A percentile compares a stretch with the other conserved stretches of the same genome.
Conservation (phyloP, 2,329 filamentous ascomycete genomes). For the Phaeosphaeria sp. region DNA sequence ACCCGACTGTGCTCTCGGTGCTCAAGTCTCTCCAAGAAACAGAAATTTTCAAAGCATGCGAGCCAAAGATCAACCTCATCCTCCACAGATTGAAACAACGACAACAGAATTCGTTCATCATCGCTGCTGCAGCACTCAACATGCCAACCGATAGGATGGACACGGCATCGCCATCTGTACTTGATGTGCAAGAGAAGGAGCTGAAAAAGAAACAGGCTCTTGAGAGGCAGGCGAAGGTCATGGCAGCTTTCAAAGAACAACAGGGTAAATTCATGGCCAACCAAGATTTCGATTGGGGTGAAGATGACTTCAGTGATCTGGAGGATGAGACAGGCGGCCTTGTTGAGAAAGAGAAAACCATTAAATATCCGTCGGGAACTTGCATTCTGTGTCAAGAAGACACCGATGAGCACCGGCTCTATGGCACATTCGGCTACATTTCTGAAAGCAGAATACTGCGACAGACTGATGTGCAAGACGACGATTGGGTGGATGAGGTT, state of each 20-base stretch:
- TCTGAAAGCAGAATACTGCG: conserved; percentile 85
- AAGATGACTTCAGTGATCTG: conserved; percentile 78
- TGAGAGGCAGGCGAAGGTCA: conserved; percentile 88
- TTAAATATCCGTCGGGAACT: conserved; percentile 90
- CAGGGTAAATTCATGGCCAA: conserved; percentile 93
- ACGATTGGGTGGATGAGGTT: conserved; percentile 84
- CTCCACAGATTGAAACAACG: conserved; percentile 85
- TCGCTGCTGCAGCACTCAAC: conserved; percentile 64
- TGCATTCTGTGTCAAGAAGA: conserved; percentile 98
- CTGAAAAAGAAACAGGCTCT: conserved; percentile 89
- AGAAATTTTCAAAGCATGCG: conserved; percentile 80
- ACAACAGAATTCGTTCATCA: conserved; percentile 74
- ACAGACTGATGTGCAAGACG: conserved; percentile 82
- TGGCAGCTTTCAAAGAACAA: conserved; percentile 98
- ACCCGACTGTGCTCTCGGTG: conserved; percentile 58
- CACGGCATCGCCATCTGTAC: conserved; percentile 78
- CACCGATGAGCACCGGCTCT: conserved; percentile 84
- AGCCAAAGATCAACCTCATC: conserved; percentile 83
- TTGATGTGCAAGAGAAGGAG: conserved; percentile 69
- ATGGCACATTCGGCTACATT: conserved; percentile 91
- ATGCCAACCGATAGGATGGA: conserved; percentile 80
- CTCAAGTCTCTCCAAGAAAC: conserved; percentile 64
- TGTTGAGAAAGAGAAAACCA: conserved; percentile 72
- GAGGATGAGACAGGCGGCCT: conserved; percentile 66
- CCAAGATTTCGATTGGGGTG: conserved; percentile 88